Conservation (phyloP, 2,329 filamentous ascomycete genomes). For the Alternaria panax region DNA sequence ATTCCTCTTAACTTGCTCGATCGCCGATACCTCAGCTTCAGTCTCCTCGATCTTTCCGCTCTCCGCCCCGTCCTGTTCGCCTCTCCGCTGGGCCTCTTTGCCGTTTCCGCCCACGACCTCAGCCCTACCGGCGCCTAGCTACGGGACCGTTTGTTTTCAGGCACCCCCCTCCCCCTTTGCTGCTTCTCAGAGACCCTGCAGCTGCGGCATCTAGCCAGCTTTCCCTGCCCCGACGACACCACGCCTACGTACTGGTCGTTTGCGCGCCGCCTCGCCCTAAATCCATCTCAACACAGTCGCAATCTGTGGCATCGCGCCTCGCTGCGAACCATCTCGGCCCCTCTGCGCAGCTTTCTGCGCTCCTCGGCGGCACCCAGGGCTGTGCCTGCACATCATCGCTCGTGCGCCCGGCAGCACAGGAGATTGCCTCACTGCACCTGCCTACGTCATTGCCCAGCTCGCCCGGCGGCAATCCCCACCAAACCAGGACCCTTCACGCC, state of each 20-base stretch:
- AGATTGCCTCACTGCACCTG: constrained; percentile 6
- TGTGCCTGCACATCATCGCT: constrained; percentile 14
- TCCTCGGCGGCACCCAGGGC: constrained; percentile 1
- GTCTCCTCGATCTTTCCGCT: constrained; percentile 1
- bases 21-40: constrained; percentile 10
- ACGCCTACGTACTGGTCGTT: not conserved
- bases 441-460: constrained; percentile 16
- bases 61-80: constrained; percentile 7
- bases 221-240: constrained; percentile 1
- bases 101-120: constrained; percentile 7
- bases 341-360: not conserved
- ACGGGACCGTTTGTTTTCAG: constrained; percentile 9
- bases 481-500: constrained; percentile 10
- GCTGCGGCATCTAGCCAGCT: constrained; percentile 7
- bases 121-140: constrained; percentile 13
- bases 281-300: not conserved
- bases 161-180: not conserved
- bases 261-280: not conserved
- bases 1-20: constrained; percentile 17
- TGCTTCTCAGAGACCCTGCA: constrained; percentile 12
- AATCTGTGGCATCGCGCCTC: constrained; percentile 2
- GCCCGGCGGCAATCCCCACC: constrained; percentile 18
- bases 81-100: constrained; percentile 7
- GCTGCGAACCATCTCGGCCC: not conserved
- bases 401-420: constrained; percentile 4